Conservation (phyloP, 2,329 filamentous ascomycete species). For the Juglanconis juglandina region DNA sequence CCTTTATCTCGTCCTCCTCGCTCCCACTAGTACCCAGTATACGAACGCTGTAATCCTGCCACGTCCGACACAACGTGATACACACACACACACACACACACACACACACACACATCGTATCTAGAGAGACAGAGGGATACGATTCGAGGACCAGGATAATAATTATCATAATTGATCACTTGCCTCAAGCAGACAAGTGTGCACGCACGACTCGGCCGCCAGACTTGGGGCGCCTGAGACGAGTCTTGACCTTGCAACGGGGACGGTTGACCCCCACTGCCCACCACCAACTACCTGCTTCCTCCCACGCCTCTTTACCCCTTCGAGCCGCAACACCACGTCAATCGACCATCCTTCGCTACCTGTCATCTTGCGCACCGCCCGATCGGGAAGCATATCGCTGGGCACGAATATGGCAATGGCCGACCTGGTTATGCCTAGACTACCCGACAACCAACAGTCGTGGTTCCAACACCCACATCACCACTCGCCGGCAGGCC, state of each 20-base stretch:
- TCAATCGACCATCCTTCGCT: background rate
- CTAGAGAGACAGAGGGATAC: background rate
- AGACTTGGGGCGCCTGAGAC: background rate
- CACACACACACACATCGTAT: background rate
- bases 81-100: background rate
- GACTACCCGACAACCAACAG: slow-evolving; percentile 32
- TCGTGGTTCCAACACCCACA: slow-evolving; percentile 17
- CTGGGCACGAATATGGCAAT: slow-evolving; percentile 33
- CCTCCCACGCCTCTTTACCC: slow-evolving; percentile 3
- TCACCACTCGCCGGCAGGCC: slow-evolving; percentile 6
- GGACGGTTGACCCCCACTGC: slow-evolving; percentile 4
- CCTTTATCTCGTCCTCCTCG: slow-evolving; percentile 2
- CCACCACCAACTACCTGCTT: background rate
- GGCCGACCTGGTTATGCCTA: slow-evolving; percentile 44
- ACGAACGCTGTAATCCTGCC: slow-evolving; percentile 1
- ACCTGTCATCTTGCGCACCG: slow-evolving; percentile 3
- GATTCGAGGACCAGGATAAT: background rate
- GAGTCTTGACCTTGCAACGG: background rate
- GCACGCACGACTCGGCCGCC: background rate
- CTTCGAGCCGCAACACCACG: slow-evolving; percentile 8
- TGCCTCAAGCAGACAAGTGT: background rate
- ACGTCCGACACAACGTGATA: slow-evolving; percentile 15
- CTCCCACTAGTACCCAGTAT: background rate
- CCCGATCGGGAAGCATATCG: background rate
- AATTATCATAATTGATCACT: background rate